Base-by-base conservation (phyloP, 179 eudicot species). In the Silene coronaria region DNA sequence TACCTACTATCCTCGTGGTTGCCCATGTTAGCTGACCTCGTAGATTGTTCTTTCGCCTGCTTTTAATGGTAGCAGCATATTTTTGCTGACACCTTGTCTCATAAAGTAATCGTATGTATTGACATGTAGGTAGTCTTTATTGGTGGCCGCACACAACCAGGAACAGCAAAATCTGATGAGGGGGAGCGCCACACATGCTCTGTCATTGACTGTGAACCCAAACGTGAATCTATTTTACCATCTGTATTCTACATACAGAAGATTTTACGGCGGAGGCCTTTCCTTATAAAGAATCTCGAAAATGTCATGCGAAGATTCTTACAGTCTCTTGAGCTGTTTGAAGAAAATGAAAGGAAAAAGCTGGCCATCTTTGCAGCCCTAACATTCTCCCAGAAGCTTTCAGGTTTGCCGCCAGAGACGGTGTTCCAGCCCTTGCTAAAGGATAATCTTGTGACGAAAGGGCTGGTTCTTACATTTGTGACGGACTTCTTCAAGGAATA, bases 111-210 rank as follows among this genome's bases (percentile, higher is more conserved):
- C 5, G 6, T 53, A 53, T 53, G n/a, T 53, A 53, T 53, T 17
- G 21, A 17, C 36, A 57, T 66, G 64, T 84, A n/a, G n/a, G n/a
- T n/a, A 87, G 97, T n/a, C n/a, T n/a, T n/a, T n/a, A n/a, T n/a
- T n/a, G n/a, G 99, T 26, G 91, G 91, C 23, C 99, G 97, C 46
- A 90, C 99, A 75, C 99, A 95, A 85, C 99, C 99, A 81, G 97
- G 99, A 79, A 42, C 48, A 8, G 48, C 48, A 42, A 42, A 42
- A 42, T 42, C 48, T 42, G 48, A 42, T 42, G 48, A 95, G 84
- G 99, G 99, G 83, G 99, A 91, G 72, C 89, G 85, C 81, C 99
- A 95, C 71, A 79, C 97, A 79, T 92, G 85, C 85, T 90, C 97
- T 75, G 83, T 95, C 75, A 81, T 95, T 46, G 92, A 88, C 80